Evolutionary conservation across 257 asterid genomes (phyloP), one percentile per base, ranked within the genome.

Genomic region (Solanum ossicruentum): DNA sequence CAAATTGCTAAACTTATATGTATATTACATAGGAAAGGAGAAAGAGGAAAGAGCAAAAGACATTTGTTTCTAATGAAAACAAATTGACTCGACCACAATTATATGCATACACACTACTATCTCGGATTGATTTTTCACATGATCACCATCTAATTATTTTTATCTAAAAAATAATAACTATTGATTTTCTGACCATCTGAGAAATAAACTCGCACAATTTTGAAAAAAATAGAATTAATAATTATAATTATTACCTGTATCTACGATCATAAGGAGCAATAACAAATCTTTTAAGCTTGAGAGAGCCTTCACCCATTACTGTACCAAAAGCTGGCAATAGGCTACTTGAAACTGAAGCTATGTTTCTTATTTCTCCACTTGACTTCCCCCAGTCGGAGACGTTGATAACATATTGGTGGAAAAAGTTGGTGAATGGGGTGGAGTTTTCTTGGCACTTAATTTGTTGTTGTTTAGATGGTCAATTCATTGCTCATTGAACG

Each of bases 291-390:
- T 84, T 84, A 85, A 92, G 86, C n/a, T 72, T 84, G 5, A 86
- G 41, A 45, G 91, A 80, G 58, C 93, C 92, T 84, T 95, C 97
- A 60, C 92, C 95, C 54, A 93, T 88, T 39, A 90, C 89, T 54
- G 94, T 94, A 71, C 98, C 98, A 78, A 95, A 95, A 85, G 98
- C 97, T 67, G 98, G 97, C 92, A 95, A 84, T 69, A 95, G 88
- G 83, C 98, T 95, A 92, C 98, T 94, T n/a, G 99, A 94, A 83
- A 95, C 92, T 4, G 99, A 94, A 8, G 97, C 91, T 21, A 93
- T 84, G 89, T 95, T 94, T 80, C 86, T 90, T 9, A 89, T 81
- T 56, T 93, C 91, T 9, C 83, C 28, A 28, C 28, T 28, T 28
- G 28, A 28, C 28, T 28, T 28, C 28, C 28, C 28, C 28, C 28